Percentiles rank a stretch among this genome's conserved stretches.
These are phyloP conservation scores for Vitis rupestris DNA, from an alignment of 164 flowering plant genomes.

Conservation along the genomic window DNA sequence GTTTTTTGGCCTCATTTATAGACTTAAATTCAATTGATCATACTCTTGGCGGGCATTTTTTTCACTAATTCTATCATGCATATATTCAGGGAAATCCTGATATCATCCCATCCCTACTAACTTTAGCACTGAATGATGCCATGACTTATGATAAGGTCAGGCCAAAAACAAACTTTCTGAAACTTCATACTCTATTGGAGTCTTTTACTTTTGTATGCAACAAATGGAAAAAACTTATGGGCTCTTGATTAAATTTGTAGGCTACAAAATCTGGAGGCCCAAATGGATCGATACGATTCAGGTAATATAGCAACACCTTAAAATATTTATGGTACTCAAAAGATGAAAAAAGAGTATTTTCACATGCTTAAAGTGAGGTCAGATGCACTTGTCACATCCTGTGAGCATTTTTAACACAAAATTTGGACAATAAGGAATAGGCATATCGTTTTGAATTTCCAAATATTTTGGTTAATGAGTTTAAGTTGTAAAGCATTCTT, in stretches of 20 bases:
- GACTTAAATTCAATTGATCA: neutral
- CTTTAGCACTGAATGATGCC: constrained; percentile 77
- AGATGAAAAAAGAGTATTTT: neutral
- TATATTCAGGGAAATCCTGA: constrained; percentile 62
- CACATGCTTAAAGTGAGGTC: neutral
- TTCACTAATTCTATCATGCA: no score
- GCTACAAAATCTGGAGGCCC: constrained; percentile 93
- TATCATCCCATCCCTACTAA: constrained; percentile 63
- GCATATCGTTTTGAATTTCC: no score
- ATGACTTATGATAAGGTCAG: constrained; percentile 92
- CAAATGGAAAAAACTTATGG: constrained; percentile 17
- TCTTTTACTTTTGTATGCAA: neutral
- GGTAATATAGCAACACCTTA: constrained; percentile 36
- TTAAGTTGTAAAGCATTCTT: no score
- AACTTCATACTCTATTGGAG: neutral
- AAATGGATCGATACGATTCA: constrained; percentile 91
- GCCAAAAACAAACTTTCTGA: neutral
- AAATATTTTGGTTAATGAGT: no score
- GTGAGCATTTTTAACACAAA: no score
- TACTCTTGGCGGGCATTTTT: no score
- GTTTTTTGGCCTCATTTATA: neutral
- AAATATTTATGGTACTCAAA: neutral
- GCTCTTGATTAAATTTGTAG: constrained; percentile 44
- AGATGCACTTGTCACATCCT: neutral
- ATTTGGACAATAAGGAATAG: no score